Evolutionary conservation across 2,329 filamentous ascomycete genomes (phyloP), one percentile per base, ranked within the genome.

Genomic region (Emmonsia crescens): DNA sequence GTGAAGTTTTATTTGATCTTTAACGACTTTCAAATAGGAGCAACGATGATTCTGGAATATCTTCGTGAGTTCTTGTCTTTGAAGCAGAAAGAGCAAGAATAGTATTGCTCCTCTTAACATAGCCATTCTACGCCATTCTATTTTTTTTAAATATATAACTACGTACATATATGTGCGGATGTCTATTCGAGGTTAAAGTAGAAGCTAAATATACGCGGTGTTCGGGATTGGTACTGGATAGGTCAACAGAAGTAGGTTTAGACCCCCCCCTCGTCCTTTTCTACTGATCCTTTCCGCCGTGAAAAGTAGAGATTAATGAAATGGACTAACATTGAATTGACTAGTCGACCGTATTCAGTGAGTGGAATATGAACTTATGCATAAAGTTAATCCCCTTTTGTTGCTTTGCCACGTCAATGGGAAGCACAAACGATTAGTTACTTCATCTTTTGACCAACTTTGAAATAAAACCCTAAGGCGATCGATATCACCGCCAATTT

Each of bases 401-500:
- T 46, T 5, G 19, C 46, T 49, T n/a, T 5, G 5, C 21, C 16
- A 2, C 21, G 5, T 38, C 36, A 14, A 14, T 38, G 12, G 36
- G 36, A 14, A 38, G 36, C 36, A 38, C 6, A 38, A 14, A 2
- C 10, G 3, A 14, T 38, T 2, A 12, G 12, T 9, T 44, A 44
- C 19, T 44, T 44, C 4, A 2, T 44, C 19, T 44, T 21, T 44
- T 44, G 6, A 44, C 40, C 2, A 14, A 49, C 12, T 21, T 16
- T 27, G 10, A 29, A 29, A 16, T 21, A 16, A 12, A 38, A 29
- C 19, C 24, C 61, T 44, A 59, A 78, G 79, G 79, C 80, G 2
- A 82, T 79, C 54, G 84, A 87, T 56, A 75, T 86, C 49, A 84
- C 82, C 60, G 76, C 80, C 14, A 86, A 87, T 71, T 74, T 87